Conservation (phyloP, 768 basidiomycete genomes). For the Botryobasidium botryosum region DNA sequence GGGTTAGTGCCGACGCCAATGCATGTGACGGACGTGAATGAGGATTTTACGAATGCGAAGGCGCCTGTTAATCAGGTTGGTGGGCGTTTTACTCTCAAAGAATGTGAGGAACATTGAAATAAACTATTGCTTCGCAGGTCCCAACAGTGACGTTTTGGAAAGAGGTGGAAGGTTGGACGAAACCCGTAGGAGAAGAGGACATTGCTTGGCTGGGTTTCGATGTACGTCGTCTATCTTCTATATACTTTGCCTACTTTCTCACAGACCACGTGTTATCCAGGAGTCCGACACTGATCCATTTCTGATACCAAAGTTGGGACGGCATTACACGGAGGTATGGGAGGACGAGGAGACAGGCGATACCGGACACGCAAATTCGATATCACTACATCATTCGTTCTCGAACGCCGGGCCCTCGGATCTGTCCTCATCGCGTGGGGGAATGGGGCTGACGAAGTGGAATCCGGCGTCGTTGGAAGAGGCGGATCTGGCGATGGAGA, state of each 20-base stretch:
- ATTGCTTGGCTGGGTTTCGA: conserved; percentile 82
- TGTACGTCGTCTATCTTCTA: conserved; percentile 20
- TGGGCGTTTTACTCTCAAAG: conserved; percentile 14
- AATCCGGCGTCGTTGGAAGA: conserved; percentile 71
- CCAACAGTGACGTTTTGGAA: conserved; percentile 56
- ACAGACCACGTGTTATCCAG: conserved; percentile 11
- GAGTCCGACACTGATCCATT: conserved; percentile 79
- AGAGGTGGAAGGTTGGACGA: conserved; percentile 78
- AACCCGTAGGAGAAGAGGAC: conserved; percentile 86
- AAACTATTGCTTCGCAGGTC: conserved; percentile 16
- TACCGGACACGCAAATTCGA: not conserved
- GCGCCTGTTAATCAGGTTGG: conserved; percentile 44
- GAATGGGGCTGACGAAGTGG: conserved; percentile 41
- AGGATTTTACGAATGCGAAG: conserved; percentile 80
- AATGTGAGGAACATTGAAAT: not conserved
- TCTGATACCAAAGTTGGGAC: conserved; percentile 68
- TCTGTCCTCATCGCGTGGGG: no score
- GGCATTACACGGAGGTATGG: conserved; percentile 85
- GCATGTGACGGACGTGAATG: conserved; percentile 62
- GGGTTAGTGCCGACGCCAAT: conserved; percentile 29
- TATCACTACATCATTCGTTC: not conserved
- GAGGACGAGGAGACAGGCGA: conserved; percentile 57
- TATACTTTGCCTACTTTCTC: not conserved
- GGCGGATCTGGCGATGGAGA: conserved; percentile 47
- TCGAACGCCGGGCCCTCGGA: not conserved